phyloP scores from a whole-genome alignment of 2,329 filamentous ascomycete genomes.

The Alternaria rosae region DNA sequence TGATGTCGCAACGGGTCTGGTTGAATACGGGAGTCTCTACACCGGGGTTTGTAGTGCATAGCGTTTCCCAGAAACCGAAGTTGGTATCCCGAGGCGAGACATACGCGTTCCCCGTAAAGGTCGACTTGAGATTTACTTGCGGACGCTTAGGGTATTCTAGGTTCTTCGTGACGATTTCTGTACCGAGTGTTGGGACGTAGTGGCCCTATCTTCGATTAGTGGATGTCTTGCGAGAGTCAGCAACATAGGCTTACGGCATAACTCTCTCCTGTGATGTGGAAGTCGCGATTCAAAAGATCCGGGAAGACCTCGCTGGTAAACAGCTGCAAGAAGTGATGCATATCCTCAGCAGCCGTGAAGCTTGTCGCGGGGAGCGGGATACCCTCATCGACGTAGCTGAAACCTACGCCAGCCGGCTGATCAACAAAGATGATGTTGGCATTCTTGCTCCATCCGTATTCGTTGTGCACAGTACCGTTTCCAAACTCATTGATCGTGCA shows the following conservation, averaged over 20 bases:
- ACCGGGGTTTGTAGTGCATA: constrained; percentile 57
- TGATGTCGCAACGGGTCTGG: constrained; percentile 56
- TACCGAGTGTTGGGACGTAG: constrained; percentile 56
- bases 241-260: constrained; percentile 52
- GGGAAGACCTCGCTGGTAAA: constrained; percentile 58
- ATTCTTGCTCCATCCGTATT: constrained; percentile 50
- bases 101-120: constrained; percentile 58
- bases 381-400: constrained; percentile 50
- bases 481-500: constrained; percentile 50
- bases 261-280: constrained; percentile 60
- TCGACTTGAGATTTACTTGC: constrained; percentile 54
- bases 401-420: constrained; percentile 50
- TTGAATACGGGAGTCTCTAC: constrained; percentile 55
- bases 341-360: constrained; percentile 56
- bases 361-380: constrained; percentile 49
- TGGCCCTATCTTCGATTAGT: constrained; percentile 48
- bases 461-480: constrained; percentile 49
- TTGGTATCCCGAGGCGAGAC: constrained; percentile 53
- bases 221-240: not conserved
- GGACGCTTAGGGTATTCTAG: constrained; percentile 50
- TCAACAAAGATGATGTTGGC: constrained; percentile 50
- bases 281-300: constrained; percentile 44
- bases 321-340: constrained; percentile 59
- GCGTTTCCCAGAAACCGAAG: constrained; percentile 57
- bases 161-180: constrained; percentile 57